phyloP scores from a whole-genome alignment of 495 filamentous ascomycete species.

The Penicillium chermesinum region DNA sequence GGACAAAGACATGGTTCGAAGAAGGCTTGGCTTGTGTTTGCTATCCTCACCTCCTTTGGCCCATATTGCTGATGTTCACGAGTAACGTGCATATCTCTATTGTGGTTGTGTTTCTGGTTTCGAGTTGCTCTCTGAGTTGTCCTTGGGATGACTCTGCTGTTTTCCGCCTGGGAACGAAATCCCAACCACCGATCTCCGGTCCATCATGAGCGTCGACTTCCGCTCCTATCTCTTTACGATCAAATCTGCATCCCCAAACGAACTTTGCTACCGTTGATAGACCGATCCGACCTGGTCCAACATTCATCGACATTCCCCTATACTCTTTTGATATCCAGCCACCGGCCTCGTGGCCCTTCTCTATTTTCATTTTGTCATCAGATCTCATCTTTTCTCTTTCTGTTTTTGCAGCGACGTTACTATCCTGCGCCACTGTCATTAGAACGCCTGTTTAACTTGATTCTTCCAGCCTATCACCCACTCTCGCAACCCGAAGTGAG shows the following conservation, averaged over 20 bases:
- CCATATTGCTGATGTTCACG: constrained; percentile 34
- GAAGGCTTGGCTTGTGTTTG: constrained; percentile 16
- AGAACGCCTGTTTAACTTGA: too few species aligned
- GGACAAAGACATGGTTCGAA: neutral
- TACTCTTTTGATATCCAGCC: neutral
- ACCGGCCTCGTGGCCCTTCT: constrained; percentile 5
- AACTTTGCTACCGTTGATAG: constrained; percentile 2
- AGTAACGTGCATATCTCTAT: constrained; percentile 34
- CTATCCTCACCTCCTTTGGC: constrained; percentile 13
- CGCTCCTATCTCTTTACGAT: constrained; percentile 1
- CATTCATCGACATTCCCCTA: constrained; percentile 5
- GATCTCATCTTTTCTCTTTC: too few species aligned
- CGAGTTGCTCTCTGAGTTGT: neutral
- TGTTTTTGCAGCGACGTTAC: neutral
- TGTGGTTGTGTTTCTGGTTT: constrained; percentile 16
- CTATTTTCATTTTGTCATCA: constrained; percentile 7
- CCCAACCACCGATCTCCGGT: neutral
- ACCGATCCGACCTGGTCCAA: neutral
- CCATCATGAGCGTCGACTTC: neutral
- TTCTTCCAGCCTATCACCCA: too few species aligned
- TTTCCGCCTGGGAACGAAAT: neutral
- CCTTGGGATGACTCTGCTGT: neutral
- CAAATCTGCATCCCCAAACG: constrained; percentile 3
- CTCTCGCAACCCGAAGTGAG: too few species aligned
- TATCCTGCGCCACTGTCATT: too few species aligned